Base-by-base conservation (phyloP, 495 filamentous ascomycete species). In the Neurospora tetraspora region DNA sequence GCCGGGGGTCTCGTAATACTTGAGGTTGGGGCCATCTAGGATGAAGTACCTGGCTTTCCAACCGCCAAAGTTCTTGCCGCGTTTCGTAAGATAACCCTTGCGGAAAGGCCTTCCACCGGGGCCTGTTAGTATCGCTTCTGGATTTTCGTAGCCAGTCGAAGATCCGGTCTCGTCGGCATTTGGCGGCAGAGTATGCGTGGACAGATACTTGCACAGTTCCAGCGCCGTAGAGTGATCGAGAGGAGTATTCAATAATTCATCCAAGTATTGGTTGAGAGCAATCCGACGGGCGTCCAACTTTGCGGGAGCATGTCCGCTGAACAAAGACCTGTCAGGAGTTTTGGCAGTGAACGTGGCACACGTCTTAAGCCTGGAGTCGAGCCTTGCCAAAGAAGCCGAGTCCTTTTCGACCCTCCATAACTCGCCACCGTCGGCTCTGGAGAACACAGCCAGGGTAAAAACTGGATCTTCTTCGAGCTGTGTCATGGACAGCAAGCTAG, bases 1-100 rank as follows among this genome's bases (percentile, higher is more conserved):
- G 53, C 94, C 93, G 1, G 92, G 93, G 4, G 89, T 87, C 80
- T 99, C 96, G 77, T 93, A 98, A 79, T 99, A 98, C 77, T 91
- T 93, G 74, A 99, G 82, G 42, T 93, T 86, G 18, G 96, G 93
- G 2, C 94, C 94, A 77, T 98, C 93, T 1, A 99, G 87, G 61
- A 97, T 87, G 76, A 99, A 99, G 79, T 92, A 98, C 71, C 96
- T 87, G 18, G 93, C 93, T 80, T 99, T 99, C 96, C 96, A 99
- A n/a, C 96, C 96, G 34, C 96, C 96, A 81, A 98, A 98, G 76
- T 97, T 98, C 84, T 99, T 99, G 36, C 96, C 96, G 71, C 92
- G 86, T 82, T 99, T 99, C 8, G 96, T 98, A 39, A 99, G 84
- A 84, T 98, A 98, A 18, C 96, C 96, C 78, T 91, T 94, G 77